A percentile compares a stretch with the other conserved stretches of the same genome.
These are phyloP conservation scores for Warburgia ugandensis DNA, from an alignment of 164 flowering plant species.

Conservation along the genomic window DNA sequence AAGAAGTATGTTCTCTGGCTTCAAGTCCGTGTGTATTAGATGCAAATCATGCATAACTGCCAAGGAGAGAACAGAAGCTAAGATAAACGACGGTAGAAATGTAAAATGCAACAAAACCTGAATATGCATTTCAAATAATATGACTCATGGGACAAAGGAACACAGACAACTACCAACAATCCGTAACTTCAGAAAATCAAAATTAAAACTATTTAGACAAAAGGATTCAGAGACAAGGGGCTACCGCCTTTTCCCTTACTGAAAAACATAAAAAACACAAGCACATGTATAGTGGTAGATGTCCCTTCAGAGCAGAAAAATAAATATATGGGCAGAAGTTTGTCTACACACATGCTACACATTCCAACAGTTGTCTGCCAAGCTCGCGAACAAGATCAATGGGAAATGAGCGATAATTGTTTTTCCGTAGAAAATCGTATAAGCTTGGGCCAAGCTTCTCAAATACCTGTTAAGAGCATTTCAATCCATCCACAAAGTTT, in stretches of 20 bases:
- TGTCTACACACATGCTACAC: slow-evolving; percentile 99
- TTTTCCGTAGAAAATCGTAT: slow-evolving; percentile 99
- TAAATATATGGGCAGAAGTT: slow-evolving; percentile 16
- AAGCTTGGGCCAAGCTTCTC: slow-evolving; percentile 99
- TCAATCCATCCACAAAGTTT: slow-evolving; percentile 65
- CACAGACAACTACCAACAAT: too few species aligned
- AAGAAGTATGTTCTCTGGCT: slow-evolving; percentile 92
- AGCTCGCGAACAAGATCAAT: slow-evolving; percentile 99
- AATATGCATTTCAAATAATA: too few species aligned
- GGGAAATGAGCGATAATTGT: slow-evolving; percentile 99
- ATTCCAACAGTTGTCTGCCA: slow-evolving; percentile 97
- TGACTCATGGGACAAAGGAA: too few species aligned
- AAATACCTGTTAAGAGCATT: slow-evolving; percentile 96
- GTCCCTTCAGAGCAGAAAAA: slow-evolving; percentile 6
- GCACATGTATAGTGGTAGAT: not conserved
- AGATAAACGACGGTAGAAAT: too few species aligned
- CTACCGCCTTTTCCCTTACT: too few species aligned
- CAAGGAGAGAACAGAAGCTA: slow-evolving; percentile 3
- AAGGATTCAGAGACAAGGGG: too few species aligned
- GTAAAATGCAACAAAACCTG: too few species aligned
- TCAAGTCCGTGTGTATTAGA: slow-evolving; percentile 90
- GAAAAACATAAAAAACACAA: not conserved
- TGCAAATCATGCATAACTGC: slow-evolving; percentile 96
- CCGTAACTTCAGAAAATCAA: too few species aligned
- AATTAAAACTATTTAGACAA: too few species aligned